These are phyloP conservation scores for Pythium aquatile DNA, from an alignment of 352 stramenopile species.

Conservation along the genomic window DNA sequence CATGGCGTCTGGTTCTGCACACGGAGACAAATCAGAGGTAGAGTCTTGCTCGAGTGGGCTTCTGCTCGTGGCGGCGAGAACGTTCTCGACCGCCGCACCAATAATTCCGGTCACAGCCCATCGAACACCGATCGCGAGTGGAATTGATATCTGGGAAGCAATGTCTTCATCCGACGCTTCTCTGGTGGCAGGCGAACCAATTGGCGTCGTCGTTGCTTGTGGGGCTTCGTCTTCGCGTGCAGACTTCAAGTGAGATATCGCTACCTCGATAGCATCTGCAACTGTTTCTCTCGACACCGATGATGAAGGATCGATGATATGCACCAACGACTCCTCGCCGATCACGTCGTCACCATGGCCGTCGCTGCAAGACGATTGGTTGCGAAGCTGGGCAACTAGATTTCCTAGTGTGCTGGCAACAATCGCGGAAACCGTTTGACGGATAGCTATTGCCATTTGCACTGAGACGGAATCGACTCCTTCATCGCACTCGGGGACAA, in stretches of 20 bases:
- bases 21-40: neutral
- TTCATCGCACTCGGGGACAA: neutral
- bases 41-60: neutral
- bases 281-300: neutral
- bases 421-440: constrained; percentile 35
- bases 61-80: neutral
- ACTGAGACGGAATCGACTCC: constrained; percentile 22
- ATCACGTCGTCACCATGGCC: neutral
- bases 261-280: neutral
- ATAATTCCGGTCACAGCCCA: constrained; percentile 41
- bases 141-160: constrained; percentile 26
- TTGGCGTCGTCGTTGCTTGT: neutral
- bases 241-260: constrained; percentile 1
- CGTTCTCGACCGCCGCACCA: constrained; percentile 37
- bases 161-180: neutral
- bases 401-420: constrained; percentile 39
- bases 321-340: neutral
- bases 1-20: neutral
- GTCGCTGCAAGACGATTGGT: neutral
- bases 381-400: neutral
- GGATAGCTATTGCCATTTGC: constrained; percentile 42
- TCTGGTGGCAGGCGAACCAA: neutral
- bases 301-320: neutral
- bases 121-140: constrained; percentile 39
- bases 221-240: neutral